These are phyloP conservation scores for Tetracentron sinense DNA, from an alignment of 164 flowering plant species.

Conservation along the genomic window DNA sequence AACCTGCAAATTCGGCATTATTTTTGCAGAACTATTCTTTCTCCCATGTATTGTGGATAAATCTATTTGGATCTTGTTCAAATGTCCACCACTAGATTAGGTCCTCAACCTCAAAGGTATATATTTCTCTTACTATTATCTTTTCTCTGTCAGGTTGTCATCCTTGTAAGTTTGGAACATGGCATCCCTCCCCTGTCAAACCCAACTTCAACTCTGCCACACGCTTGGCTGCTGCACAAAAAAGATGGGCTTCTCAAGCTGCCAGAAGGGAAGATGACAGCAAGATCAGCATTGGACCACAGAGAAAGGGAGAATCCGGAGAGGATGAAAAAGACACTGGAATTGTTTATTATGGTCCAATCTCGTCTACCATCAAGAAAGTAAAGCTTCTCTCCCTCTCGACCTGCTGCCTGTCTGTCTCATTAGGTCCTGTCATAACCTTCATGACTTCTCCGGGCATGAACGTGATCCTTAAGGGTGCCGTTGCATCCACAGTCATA, in stretches of 20 bases:
- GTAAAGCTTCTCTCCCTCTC: slow-evolving; percentile 93
- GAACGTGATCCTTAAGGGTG: slow-evolving; percentile 89
- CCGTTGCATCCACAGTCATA: slow-evolving; percentile 84
- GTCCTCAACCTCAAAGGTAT: neutral
- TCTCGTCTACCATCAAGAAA: slow-evolving; percentile 90
- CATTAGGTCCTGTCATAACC: slow-evolving; percentile 86
- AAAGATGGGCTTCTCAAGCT: slow-evolving; percentile 60
- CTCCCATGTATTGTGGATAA: neutral
- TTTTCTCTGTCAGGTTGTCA: slow-evolving; percentile 33
- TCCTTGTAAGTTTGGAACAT: slow-evolving; percentile 21
- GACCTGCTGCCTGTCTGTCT: slow-evolving; percentile 92
- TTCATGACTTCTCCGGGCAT: slow-evolving; percentile 81
- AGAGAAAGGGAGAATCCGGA: slow-evolving; percentile 24
- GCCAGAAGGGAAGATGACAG: slow-evolving; percentile 40
- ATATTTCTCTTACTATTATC: neutral
- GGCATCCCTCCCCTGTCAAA: slow-evolving; percentile 14
- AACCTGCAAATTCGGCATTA: no score
- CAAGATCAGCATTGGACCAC: slow-evolving; percentile 85
- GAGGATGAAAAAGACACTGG: slow-evolving; percentile 46
- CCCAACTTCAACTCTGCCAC: slow-evolving; percentile 14
- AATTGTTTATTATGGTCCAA: slow-evolving; percentile 74
- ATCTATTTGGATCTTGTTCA: neutral
- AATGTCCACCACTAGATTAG: neutral
- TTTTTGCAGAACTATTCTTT: no score
- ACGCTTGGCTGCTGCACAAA: slow-evolving; percentile 25